Conservation (phyloP, 208 protist species). For the Leishmania tropica region DNA sequence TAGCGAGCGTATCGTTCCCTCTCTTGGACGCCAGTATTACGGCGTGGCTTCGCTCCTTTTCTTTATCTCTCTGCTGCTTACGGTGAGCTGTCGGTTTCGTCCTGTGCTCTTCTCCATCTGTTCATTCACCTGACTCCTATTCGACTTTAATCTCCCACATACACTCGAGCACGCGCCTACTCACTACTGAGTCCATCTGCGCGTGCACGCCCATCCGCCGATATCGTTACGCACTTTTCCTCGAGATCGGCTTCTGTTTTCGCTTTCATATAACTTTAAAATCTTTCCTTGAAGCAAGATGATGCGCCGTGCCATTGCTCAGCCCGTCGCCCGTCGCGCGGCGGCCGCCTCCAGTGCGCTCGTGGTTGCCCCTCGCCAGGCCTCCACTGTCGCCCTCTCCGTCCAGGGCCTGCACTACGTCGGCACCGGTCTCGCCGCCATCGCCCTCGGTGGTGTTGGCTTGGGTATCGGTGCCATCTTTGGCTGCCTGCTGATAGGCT, state of each 20-base stretch:
- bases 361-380: conserved; percentile 51
- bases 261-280: conserved; percentile 2
- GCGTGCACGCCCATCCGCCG: not conserved
- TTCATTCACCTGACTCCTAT: too few species aligned
- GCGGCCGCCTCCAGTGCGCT: conserved; percentile 41
- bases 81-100: not conserved
- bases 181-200: not conserved
- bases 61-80: not conserved
- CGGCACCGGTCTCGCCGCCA: conserved; percentile 89
- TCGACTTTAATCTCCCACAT: not conserved
- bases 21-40: not conserved
- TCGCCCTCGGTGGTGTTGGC: conserved; percentile 89
- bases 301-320: conserved; percentile 82
- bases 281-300: conserved; percentile 38
- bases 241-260: not conserved
- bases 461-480: conserved; percentile 93
- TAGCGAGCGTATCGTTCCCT: not conserved
- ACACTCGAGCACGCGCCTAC: not conserved
- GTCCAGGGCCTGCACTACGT: conserved; percentile 93
- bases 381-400: conserved; percentile 88
- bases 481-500: conserved; percentile 82
- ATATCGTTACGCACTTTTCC: not conserved
- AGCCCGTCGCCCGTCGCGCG: conserved; percentile 59
- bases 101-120: not conserved
- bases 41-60: not conserved